Evolutionary conservation across 495 filamentous ascomycete species (phyloP), one percentile per base, ranked within the genome.

Genomic region (Aspergillus coremiiformis): DNA sequence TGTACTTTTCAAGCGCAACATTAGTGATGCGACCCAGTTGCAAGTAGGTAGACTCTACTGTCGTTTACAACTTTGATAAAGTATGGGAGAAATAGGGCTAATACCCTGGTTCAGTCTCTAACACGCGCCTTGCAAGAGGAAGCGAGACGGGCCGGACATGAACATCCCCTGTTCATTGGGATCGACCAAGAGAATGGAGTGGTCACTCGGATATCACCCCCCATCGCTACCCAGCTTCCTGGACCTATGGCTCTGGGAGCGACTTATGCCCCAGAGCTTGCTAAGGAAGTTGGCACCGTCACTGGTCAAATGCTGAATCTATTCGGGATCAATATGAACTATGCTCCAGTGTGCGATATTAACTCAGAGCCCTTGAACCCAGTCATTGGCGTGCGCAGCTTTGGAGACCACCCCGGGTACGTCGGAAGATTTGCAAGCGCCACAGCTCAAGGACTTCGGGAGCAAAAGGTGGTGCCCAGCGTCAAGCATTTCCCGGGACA

Each of bases 1-100:
- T 49, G 69, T 78, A 29, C 59, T 78, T 2, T 78, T 78, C 53
- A 66, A 65, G 11, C 61, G 75, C 10, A 78, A 78, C 51, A 65
- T 77, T 20, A 49, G 63, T 20, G 62, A 62, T 63, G 68, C 64
- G 1, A 55, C 49, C 6, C 73, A 77, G 50, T 65, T 78, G 15
- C 66, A 68, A 54, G 69, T 73, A 47, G 44, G 60, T 41, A n/a
- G 27, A 19, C 15, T 30, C 17, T 17, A 17, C 5, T 19, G n/a
- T n/a, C n/a, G n/a, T n/a, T n/a, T n/a, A n/a, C n/a, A n/a, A n/a
- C n/a, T n/a, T n/a, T n/a, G n/a, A 30, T 19, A 14, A 15, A 20
- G 9, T 14, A n/a, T n/a, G 5, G 2, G 11, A 22, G 22, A 22
- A 17, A 2, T 15, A 33, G 29, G n/a, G 29, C 46, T 53, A 23